A percentile compares a stretch with the other conserved stretches of the same genome.
Evolutionary conservation across 2,329 filamentous ascomycete genomes (phyloP).

Genomic region (Rhexocercosporidium sp.): DNA sequence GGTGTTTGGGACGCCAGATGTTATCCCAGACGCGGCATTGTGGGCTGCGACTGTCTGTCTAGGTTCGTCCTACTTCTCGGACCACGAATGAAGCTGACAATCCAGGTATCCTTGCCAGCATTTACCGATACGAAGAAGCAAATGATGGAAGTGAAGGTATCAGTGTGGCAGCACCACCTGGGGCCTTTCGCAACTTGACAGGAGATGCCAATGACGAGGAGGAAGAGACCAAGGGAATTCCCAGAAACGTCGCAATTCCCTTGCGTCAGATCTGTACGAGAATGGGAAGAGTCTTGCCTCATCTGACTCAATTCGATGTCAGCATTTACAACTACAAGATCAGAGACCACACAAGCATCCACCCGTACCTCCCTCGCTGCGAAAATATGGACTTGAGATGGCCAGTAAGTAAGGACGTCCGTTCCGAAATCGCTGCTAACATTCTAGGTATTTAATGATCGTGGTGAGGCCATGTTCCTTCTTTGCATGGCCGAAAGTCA

Average conservation of each 20-base stretch:
- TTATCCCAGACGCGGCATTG: background rate
- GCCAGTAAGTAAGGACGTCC: background rate
- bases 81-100: background rate
- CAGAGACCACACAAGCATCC: background rate
- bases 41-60: background rate
- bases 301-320: background rate
- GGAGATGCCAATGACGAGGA: background rate
- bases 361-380: background rate
- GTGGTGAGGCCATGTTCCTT: slow-evolving; percentile 1
- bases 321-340: slow-evolving; percentile 1
- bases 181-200: background rate
- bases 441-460: background rate
- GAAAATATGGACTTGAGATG: slow-evolving; percentile 1
- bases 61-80: background rate
- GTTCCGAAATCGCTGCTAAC: background rate
- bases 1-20: background rate
- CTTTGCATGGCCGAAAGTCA: background rate
- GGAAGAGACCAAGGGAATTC: background rate
- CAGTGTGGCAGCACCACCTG: background rate
- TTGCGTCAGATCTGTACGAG: background rate
- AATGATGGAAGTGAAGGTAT: background rate
- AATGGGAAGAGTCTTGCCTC: background rate
- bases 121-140: background rate
- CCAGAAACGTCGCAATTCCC: background rate
- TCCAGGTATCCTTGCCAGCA: background rate